Base-by-base conservation (phyloP, 768 basidiomycete genomes). In the Lactarius psammicola region DNA sequence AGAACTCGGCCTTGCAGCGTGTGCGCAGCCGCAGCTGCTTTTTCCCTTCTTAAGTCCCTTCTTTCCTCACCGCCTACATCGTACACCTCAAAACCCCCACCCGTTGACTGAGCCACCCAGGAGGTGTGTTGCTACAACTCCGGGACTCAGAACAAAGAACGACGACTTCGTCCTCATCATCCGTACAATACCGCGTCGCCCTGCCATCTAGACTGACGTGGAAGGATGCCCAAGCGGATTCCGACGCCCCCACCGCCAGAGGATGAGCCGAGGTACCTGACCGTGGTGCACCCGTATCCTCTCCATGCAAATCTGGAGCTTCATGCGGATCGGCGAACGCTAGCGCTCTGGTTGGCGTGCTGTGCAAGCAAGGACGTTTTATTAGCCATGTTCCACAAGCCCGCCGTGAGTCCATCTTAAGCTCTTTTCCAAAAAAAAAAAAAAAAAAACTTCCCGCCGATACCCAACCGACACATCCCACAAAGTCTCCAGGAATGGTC, bases 231-330 rank as follows among this genome's bases (percentile, higher is more conserved):
- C 0, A 80, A 81, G 69, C 80, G 82, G 17, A 61, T 73, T 4
- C 64, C 71, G 46, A 81, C 82, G 3, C 81, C 80, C 1, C 79
- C 78, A 10, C 79, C 79, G 11, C 70, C 70, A 8, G 77, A 80
- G 38, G 81, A 82, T 38, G 82, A 80, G 57, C 80, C 81, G 0
- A 71, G 74, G 42, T 82, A 79, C 66, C 71, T 83, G 7, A 77
- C 79, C n/a, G 77, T 83, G 68, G 77, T 80, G 1, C 66, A 78
- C 44, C 82, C 81, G 0, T 83, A 80, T 63, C 81, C 81, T 0
- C 73, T 76, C 0, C 72, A 78, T 18, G 77, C 80, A 28, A 78
- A 81, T 61, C 76, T 83, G 77, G 77, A 78, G 31, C 60, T 79
- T 0, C 72, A 69, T 46, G 72, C 66, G 6, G 82, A 82, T 40